Percentiles rank a stretch among this genome's conserved stretches.
These are phyloP conservation scores for Aschersonia sp. DNA, from an alignment of 2,329 filamentous ascomycete genomes.

Conservation along the genomic window DNA sequence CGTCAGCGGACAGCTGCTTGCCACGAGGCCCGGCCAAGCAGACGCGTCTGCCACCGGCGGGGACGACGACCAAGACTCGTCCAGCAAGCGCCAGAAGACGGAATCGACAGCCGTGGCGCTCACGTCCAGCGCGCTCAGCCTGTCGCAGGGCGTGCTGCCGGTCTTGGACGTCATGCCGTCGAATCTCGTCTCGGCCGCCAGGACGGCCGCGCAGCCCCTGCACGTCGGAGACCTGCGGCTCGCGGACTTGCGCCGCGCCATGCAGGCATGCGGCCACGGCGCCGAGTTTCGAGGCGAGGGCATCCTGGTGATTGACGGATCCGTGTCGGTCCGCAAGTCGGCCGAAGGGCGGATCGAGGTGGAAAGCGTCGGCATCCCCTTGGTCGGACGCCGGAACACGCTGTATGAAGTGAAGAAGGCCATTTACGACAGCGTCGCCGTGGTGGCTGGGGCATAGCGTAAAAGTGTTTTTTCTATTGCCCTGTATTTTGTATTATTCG, in stretches of 20 bases:
- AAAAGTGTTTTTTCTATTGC: too few relatives aligned
- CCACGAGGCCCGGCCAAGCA: slow-evolving; percentile 9
- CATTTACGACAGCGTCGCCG: slow-evolving; percentile 87
- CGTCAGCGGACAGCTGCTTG: slow-evolving; percentile 57
- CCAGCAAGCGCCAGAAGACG: slow-evolving; percentile 35
- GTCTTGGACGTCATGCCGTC: slow-evolving; percentile 39
- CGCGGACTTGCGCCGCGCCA: slow-evolving; percentile 71
- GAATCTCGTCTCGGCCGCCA: slow-evolving; percentile 54
- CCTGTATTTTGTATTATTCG: slow-evolving; percentile 2
- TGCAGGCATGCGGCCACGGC: slow-evolving; percentile 68
- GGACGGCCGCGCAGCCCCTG: slow-evolving; percentile 70
- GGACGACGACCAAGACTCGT: slow-evolving; percentile 29
- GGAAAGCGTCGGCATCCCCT: slow-evolving; percentile 50
- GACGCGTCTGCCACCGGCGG: slow-evolving; percentile 20
- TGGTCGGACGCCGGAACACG: slow-evolving; percentile 36
- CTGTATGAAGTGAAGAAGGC: slow-evolving; percentile 81
- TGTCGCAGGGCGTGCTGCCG: slow-evolving; percentile 20
- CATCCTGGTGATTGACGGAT: slow-evolving; percentile 75
- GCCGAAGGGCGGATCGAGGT: slow-evolving; percentile 78
- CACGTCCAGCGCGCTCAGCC: slow-evolving; percentile 5
- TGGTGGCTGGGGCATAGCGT: slow-evolving; percentile 60
- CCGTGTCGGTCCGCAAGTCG: slow-evolving; percentile 78
- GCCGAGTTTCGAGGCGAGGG: slow-evolving; percentile 92
- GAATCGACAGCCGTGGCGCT: slow-evolving; percentile 15
- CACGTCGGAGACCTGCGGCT: slow-evolving; percentile 89